Conservation (phyloP, 2,329 filamentous ascomycete genomes). For the Pyricularia grisea region DNA sequence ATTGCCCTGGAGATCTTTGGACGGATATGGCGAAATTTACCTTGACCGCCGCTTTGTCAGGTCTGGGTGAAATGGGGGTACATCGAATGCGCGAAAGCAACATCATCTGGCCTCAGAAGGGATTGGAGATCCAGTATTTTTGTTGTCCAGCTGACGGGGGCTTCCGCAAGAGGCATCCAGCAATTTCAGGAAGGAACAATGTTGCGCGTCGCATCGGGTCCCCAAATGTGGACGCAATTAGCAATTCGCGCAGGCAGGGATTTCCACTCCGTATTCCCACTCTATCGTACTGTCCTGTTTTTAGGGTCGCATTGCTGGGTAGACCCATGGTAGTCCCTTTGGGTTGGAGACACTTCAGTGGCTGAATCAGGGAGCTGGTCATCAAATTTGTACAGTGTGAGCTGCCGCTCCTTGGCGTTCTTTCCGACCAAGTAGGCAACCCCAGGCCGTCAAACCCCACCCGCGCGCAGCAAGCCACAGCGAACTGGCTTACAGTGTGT, state of each 20-base stretch:
- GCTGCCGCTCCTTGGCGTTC: neutral
- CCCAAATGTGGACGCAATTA: slow-evolving; percentile 1
- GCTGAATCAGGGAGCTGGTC: slow-evolving; percentile 3
- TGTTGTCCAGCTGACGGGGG: neutral
- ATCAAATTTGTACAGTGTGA: slow-evolving; percentile 2
- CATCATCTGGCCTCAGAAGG: neutral
- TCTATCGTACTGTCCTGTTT: neutral
- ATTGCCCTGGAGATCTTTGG: slow-evolving; percentile 1
- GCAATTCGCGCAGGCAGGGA: neutral
- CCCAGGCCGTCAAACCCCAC: neutral
- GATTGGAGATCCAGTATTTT: neutral
- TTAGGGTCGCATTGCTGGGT: neutral
- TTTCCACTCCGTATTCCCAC: slow-evolving; percentile 2
- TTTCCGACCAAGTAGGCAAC: neutral
- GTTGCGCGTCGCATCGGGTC: neutral
- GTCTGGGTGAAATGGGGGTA: neutral
- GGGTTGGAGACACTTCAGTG: slow-evolving; percentile 4
- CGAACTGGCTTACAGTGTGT: neutral
- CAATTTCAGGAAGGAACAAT: neutral
- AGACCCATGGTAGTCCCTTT: neutral
- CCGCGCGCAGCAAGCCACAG: neutral
- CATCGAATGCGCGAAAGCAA: neutral
- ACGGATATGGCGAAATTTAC: neutral
- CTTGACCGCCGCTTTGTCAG: neutral
- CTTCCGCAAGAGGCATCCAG: neutral